phyloP scores from a whole-genome alignment of 371 early-diverging fungal species.

The Mucor circinelloides region DNA sequence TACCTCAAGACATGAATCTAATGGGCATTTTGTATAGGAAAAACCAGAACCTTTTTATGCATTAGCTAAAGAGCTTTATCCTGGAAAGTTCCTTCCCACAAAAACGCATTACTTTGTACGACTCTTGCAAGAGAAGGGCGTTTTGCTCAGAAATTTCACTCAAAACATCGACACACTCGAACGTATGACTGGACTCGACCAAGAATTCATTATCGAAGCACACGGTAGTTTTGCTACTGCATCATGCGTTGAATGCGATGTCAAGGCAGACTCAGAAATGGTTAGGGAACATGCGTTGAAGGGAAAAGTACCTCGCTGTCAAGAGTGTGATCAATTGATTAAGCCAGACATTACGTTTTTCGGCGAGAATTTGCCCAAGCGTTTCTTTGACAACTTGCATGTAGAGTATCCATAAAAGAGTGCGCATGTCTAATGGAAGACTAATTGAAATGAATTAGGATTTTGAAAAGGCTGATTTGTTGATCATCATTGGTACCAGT shows the following conservation, averaged over 20 bases:
- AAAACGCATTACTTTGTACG: constrained; percentile 85
- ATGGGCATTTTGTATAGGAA: constrained; percentile 34
- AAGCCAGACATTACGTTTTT: constrained; percentile 97
- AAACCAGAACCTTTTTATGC: constrained; percentile 89
- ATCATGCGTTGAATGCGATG: constrained; percentile 69
- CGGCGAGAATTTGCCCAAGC: constrained; percentile 84
- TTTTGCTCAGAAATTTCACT: constrained; percentile 86
- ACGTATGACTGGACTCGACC: constrained; percentile 77
- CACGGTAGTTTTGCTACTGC: constrained; percentile 92
- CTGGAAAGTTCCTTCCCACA: constrained; percentile 83
- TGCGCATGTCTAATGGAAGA: background rate
- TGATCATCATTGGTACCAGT: constrained; percentile 93
- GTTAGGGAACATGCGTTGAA: constrained; percentile 50
- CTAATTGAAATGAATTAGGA: constrained; percentile 43
- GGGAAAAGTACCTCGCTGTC: constrained; percentile 72
- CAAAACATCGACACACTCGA: constrained; percentile 98
- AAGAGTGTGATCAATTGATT: constrained; percentile 69
- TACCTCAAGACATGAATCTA: background rate
- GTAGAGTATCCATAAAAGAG: constrained; percentile 28
- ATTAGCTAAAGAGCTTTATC: constrained; percentile 91
- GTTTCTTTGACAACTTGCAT: constrained; percentile 63
- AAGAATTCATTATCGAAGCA: constrained; percentile 83
- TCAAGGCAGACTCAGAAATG: constrained; percentile 34
- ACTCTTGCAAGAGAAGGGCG: constrained; percentile 71
- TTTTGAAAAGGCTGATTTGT: constrained; percentile 75